Evolutionary conservation across 129 eudicot species (phyloP), one percentile per base, ranked within the genome.

Genomic region (Lonicera japonica): DNA sequence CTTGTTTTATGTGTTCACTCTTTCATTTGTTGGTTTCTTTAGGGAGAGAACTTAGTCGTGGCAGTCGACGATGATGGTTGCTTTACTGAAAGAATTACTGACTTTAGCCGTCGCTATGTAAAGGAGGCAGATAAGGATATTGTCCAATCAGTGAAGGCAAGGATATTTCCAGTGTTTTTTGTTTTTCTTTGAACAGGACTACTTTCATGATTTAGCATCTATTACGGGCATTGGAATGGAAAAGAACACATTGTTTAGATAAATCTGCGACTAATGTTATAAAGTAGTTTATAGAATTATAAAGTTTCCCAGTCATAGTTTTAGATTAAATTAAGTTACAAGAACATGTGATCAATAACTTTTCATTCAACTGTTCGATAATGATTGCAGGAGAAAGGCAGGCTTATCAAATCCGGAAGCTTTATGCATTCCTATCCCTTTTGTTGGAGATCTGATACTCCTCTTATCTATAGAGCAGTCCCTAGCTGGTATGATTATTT

Each of bases 51-150:
- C 60, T 68, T 88, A 14, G 70, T 84, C 61, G 90, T 88, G 57
- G 84, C 96, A 67, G 96, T 88, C 75, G 96, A 88, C 73, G 96
- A 85, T 45, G 88, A 89, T 80, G 96, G 95, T 21, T 68, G 90
- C 79, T 89, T 85, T 73, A 89, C 89, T 51, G 90, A 79, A 54
- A 80, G 73, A 60, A 73, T 89, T 36, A 69, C 84, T 11, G 90
- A 85, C 58, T 82, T 89, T 47, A 72, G 68, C 36, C 79, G 78
- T 14, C 83, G 82, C 24, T 79, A 85, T 69, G 87, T 89, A 41
- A 86, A 86, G 79, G 95, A 88, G 53, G 89, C 96, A 0, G 94
- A 88, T 68, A 82, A 82, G 66, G 94, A 82, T 65, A 89, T 89
- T 46, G 85, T 85, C 68, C 80, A 67, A 66, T 79, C 81, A 23